Evolutionary conservation across 1,139 yeast genomes (phyloP), one percentile per base, ranked within the genome.

Genomic region (Keqinozyma sinolaborantium): DNA sequence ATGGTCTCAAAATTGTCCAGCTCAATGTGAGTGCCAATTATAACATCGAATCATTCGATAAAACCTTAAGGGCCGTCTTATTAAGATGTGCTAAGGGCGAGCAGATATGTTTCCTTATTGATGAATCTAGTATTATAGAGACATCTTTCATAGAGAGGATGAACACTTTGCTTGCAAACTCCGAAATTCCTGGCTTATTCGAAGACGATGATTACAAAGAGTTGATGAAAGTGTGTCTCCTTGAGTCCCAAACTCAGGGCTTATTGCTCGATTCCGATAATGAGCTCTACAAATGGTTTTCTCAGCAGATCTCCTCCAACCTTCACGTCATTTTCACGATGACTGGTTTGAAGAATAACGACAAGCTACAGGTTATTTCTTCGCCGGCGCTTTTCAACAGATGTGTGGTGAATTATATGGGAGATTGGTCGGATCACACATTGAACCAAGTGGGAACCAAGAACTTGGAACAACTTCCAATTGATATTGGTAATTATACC

Each of bases 341-440:
- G 45, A 74, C 78, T 38, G 82, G 81, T 9, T 72, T 81, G 3
- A 58, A 63, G 4, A 55, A 58, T 18, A 57, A 57, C 1, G 48
- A 60, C 2, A 56, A 45, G 20, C 52, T 62, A 2, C 56, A 59
- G 12, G 70, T 80, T 3, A 69, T 83, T 4, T 70, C 90, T 0
- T 90, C 97, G 0, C 95, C 97, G 0, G 97, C 98, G 0, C 60
- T 92, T 24, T 83, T 87, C 58, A 92, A 92, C 50, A 68, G 98
- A 48, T 92, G 97, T 62, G 95, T 87, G 3, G 58, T 90, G 25
- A 79, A 82, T 49, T 87, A 95, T 90, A 80, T 87, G 82, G 95
- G 95, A 3, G 78, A 79, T 35, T 90, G 97, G 97, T 66, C 81
- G 0, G 45, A 50, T 6, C 40, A 45, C 0, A 62, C 88, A 0